Conservation (phyloP, 805 yeast species). For the Candida tibetensis region DNA sequence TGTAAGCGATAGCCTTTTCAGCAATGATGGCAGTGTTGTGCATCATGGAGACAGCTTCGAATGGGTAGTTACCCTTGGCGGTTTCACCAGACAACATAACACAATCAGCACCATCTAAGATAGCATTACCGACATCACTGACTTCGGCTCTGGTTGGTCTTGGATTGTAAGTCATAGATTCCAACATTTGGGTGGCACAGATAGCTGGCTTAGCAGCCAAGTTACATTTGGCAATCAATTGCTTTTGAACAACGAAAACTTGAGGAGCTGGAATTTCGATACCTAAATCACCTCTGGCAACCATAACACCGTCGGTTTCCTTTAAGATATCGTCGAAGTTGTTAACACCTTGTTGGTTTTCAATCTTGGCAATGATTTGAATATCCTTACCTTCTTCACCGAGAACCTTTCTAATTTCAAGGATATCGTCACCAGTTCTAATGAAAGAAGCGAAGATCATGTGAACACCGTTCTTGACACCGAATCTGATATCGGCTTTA, state of each 20-base stretch:
- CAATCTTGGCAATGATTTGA: slow-evolving; percentile 96
- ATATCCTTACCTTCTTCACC: slow-evolving; percentile 97
- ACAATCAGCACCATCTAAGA: slow-evolving; percentile 99
- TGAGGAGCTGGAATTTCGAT: slow-evolving; percentile 99
- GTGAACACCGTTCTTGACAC: slow-evolving; percentile 96
- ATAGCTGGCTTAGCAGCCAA: slow-evolving; percentile 99
- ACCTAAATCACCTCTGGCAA: slow-evolving; percentile 99
- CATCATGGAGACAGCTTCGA: slow-evolving; percentile 98
- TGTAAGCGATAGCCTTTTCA: slow-evolving; percentile 94
- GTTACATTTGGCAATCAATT: slow-evolving; percentile 98
- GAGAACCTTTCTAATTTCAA: slow-evolving; percentile 85
- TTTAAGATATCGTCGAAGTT: slow-evolving; percentile 94
- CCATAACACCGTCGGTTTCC: slow-evolving; percentile 99
- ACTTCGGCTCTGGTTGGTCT: slow-evolving; percentile 99
- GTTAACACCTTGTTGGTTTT: slow-evolving; percentile 99
- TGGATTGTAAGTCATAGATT: slow-evolving; percentile 99
- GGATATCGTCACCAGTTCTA: slow-evolving; percentile 89
- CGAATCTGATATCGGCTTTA: slow-evolving; percentile 85
- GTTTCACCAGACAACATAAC: slow-evolving; percentile 99
- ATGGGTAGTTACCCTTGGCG: slow-evolving; percentile 98
- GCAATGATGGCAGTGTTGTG: slow-evolving; percentile 95
- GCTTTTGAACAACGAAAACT: slow-evolving; percentile 98
- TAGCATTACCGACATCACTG: slow-evolving; percentile 98
- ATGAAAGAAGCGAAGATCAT: slow-evolving; percentile 98
- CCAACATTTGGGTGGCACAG: slow-evolving; percentile 99